A percentile compares a stretch with the other conserved stretches of the same genome.
These are phyloP conservation scores for Mycena amicta DNA, from an alignment of 768 basidiomycete genomes.

Conservation along the genomic window DNA sequence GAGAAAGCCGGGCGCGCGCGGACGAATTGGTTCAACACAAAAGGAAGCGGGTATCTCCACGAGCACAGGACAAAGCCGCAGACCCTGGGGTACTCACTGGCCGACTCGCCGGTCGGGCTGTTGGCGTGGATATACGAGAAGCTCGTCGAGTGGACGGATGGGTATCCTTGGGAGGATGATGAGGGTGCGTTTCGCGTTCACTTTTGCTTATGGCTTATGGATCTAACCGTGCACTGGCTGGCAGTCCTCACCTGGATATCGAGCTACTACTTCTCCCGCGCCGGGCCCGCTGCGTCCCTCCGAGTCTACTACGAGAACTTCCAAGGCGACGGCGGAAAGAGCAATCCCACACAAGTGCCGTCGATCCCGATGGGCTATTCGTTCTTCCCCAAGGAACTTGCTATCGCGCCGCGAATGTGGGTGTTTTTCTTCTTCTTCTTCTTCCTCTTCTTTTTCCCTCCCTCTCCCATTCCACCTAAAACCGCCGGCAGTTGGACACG, in stretches of 20 bases:
- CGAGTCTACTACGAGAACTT: slow-evolving; percentile 59
- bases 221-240: slow-evolving; percentile 30
- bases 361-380: slow-evolving; percentile 53
- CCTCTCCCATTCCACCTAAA: too few relatives aligned
- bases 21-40: slow-evolving; percentile 28
- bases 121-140: slow-evolving; percentile 61
- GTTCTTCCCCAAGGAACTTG: slow-evolving; percentile 53
- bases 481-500: slow-evolving; percentile 15
- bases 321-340: slow-evolving; percentile 45
- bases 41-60: slow-evolving; percentile 36
- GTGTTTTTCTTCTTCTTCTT: slow-evolving; percentile 9
- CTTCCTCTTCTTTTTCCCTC: slow-evolving; percentile 32
- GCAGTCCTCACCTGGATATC: slow-evolving; percentile 63
- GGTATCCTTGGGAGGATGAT: slow-evolving; percentile 60
- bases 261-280: slow-evolving; percentile 58
- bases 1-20: slow-evolving; percentile 39
- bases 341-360: slow-evolving; percentile 58
- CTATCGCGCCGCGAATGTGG: slow-evolving; percentile 33
- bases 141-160: slow-evolving; percentile 49
- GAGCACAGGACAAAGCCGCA: slow-evolving; percentile 53
- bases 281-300: slow-evolving; percentile 58
- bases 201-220: slow-evolving; percentile 32
- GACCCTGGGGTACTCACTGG: slow-evolving; percentile 54
- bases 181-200: slow-evolving; percentile 37
- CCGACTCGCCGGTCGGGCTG: slow-evolving; percentile 60